Conservation (phyloP, 1,284 basidiomycete genomes). For the Trichosporon sp. region DNA sequence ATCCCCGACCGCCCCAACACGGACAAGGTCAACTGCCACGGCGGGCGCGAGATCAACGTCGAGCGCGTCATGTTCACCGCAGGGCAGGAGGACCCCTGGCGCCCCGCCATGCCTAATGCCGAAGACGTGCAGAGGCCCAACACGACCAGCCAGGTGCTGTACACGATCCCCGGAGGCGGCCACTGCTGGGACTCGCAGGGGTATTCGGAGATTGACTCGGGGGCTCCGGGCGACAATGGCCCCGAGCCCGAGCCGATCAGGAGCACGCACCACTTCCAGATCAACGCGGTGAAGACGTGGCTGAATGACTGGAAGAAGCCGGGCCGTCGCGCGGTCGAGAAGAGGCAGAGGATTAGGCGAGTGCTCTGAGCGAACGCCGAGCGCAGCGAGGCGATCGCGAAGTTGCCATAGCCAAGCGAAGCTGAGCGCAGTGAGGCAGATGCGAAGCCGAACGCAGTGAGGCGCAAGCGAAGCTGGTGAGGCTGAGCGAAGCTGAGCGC, state of each 20-base stretch:
- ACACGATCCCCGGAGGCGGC: not conserved
- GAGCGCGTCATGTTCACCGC: conserved; percentile 73
- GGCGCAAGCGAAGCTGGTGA: not conserved
- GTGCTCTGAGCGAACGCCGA: not conserved
- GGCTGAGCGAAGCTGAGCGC: not conserved
- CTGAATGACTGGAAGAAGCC: conserved; percentile 57
- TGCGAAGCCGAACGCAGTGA: not conserved
- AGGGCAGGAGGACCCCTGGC: conserved; percentile 68
- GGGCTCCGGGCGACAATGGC: not conserved
- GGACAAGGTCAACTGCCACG: conserved; percentile 68
- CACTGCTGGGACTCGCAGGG: conserved; percentile 2
- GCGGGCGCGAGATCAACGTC: conserved; percentile 67
- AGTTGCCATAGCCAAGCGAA: too few relatives aligned
- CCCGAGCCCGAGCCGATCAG: conserved; percentile 72
- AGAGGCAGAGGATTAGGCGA: not conserved
- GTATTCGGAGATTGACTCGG: conserved; percentile 14
- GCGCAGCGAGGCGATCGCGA: not conserved
- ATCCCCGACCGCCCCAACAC: conserved; percentile 71
- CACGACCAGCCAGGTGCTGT: not conserved
- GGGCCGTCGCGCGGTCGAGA: not conserved
- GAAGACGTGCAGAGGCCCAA: not conserved
- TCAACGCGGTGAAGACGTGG: conserved; percentile 76
- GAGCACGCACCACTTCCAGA: conserved; percentile 72
- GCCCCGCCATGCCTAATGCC: conserved; percentile 54
- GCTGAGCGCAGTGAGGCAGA: not conserved